phyloP scores from a whole-genome alignment of 257 asterid species.

The Solanum paucissectum region DNA sequence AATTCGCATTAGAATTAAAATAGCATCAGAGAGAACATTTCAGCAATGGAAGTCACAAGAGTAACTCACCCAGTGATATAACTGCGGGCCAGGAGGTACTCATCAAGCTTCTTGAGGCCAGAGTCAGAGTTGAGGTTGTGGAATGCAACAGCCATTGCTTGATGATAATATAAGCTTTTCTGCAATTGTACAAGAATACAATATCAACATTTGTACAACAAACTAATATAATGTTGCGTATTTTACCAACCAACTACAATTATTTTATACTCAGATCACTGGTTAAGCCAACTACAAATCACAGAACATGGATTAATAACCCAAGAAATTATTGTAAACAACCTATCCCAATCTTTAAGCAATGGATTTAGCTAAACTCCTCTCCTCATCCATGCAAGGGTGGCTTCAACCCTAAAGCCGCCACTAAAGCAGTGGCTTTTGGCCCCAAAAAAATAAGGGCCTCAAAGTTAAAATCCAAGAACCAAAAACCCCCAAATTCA shows the following conservation, averaged over 20 bases:
- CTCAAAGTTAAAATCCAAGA: too few species aligned
- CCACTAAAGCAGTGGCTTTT: background rate
- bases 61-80: conserved; percentile 18
- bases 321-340: background rate
- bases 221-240: background rate
- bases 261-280: background rate
- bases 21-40: background rate
- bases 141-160: conserved; percentile 66
- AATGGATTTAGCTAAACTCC: background rate
- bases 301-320: background rate
- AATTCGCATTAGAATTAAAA: background rate
- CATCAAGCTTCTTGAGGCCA: conserved; percentile 88
- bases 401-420: background rate
- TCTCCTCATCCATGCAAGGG: background rate
- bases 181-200: background rate
- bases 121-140: conserved; percentile 38
- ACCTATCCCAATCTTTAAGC: background rate
- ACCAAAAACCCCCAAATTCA: background rate
- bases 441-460: background rate
- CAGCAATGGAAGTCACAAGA: background rate
- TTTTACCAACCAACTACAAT: background rate
- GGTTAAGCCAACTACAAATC: background rate
- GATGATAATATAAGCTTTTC: background rate
- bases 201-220: background rate
- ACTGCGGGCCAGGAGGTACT: conserved; percentile 70